Evolutionary conservation across 73 alveolate genomes (phyloP).

Genomic region (Urostyla sp.): DNA sequence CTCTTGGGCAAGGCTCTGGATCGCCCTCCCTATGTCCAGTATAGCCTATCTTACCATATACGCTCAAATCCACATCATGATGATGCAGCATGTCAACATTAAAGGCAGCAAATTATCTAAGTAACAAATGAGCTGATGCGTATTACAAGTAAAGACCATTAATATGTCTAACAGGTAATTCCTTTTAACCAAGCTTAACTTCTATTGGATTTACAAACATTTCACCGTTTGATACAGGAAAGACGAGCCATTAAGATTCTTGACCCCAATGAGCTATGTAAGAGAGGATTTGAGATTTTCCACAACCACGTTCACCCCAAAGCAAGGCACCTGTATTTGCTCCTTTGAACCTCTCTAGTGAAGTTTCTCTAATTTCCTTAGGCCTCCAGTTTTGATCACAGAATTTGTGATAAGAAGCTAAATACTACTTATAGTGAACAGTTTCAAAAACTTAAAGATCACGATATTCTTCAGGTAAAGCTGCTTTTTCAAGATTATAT

Average conservation of each 20-base stretch:
- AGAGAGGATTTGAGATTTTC: conserved; percentile 73
- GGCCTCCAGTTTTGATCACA: conserved; percentile 75
- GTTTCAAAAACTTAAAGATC: conserved; percentile 24
- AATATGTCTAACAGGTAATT: conserved; percentile 67
- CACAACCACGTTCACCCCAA: conserved; percentile 73
- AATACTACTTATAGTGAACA: conserved; percentile 57
- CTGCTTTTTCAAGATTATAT: conserved; percentile 18
- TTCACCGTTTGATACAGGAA: conserved; percentile 75
- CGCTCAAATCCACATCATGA: conserved; percentile 63
- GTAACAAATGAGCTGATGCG: conserved; percentile 64
- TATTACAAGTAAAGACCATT: conserved; percentile 79
- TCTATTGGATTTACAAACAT: conserved; percentile 56
- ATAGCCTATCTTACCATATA: conserved; percentile 75
- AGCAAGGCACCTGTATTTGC: conserved; percentile 68
- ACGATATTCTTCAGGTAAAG: conserved; percentile 15
- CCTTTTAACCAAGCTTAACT: too few relatives aligned
- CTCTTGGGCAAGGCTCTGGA: conserved; percentile 82
- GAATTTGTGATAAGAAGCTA: conserved; percentile 54
- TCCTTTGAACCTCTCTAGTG: conserved; percentile 60
- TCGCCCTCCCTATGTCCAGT: conserved; percentile 84
- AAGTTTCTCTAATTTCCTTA: conserved; percentile 61
- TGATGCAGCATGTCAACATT: conserved; percentile 65
- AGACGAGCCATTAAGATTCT: conserved; percentile 76
- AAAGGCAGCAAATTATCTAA: conserved; percentile 62
- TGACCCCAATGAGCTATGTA: conserved; percentile 83